Evolutionary conservation across 164 flowering plant genomes (phyloP), one percentile per base, ranked within the genome.

Genomic region (Taxillus chinensis): DNA sequence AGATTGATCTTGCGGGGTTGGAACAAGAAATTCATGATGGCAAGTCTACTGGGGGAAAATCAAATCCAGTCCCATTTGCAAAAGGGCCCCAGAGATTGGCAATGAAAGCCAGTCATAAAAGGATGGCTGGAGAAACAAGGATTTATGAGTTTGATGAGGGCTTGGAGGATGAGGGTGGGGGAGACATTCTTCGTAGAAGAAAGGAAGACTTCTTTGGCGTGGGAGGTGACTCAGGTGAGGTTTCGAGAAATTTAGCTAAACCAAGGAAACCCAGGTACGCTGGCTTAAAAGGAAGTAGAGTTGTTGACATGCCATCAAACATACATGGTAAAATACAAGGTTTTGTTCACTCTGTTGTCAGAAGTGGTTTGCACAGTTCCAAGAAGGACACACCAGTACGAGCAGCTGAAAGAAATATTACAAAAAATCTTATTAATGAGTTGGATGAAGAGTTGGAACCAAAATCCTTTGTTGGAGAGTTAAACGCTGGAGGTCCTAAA

Each of bases 141-240:
- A 62, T 71, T 59, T 90, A 70, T 79, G 89, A 89, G 60, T 93
- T 97, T 97, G 85, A 82, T 78, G 89, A 87, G 60, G 70, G 67
- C 62, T 80, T 69, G 13, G 97, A 93, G 70, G 96, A 93, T 79
- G 99, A 89, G 63, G 85, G 96, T 57, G 99, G 97, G 13, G 99
- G 99, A 12, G 87, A 81, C 15, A 75, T 90, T 73, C 86, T 84
- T 69, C 66, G 68, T 56, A 87, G 80, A 74, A 81, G 72, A 73
- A 90, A 83, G 67, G 86, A 83, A 57, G 74, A 70, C 6, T 72
- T 93, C 41, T 74, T 83, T 69, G 78, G 62, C 48, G 63, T 52
- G 45, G 66, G 57, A 46, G 57, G 41, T 42, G 55, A 27, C 27
- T 27, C 27, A 11, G 41, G 71, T 61, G 53, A 45, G 39, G 27